A percentile compares a stretch with the other conserved stretches of the same genome.
Evolutionary conservation across 2,329 filamentous ascomycete species (phyloP).

Genomic region (Epicoccum sorghinum): DNA sequence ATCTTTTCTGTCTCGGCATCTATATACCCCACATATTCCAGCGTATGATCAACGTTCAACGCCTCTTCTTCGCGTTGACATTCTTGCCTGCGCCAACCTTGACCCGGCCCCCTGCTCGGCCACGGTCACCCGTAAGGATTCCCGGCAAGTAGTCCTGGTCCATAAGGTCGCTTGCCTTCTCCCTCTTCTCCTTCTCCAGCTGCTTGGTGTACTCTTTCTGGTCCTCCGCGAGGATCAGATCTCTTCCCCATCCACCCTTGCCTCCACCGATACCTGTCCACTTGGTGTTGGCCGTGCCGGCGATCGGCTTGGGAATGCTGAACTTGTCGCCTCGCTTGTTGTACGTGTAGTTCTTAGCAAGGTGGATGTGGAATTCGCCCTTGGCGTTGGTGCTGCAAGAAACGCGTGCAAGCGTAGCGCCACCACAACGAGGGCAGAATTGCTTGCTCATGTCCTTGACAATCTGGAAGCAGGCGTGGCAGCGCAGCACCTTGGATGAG

Average conservation of each 20-base stretch:
- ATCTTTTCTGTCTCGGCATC: no score
- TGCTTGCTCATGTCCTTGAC: conserved; percentile 85
- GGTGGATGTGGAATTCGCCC: conserved; percentile 82
- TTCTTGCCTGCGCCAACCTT: conserved; percentile 85
- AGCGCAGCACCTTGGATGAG: conserved; percentile 88
- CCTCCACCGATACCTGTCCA: conserved; percentile 71
- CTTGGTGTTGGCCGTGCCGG: conserved; percentile 81
- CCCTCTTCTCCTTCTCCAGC: conserved; percentile 67
- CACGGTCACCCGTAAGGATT: conserved; percentile 81
- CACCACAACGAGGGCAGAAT: conserved; percentile 91
- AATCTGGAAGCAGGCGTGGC: conserved; percentile 78
- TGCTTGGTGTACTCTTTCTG: conserved; percentile 87
- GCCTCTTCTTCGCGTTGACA: conserved; percentile 78
- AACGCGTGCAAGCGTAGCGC: conserved; percentile 82
- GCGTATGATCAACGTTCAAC: neutral
- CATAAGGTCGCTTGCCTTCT: conserved; percentile 82
- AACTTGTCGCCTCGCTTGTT: conserved; percentile 92
- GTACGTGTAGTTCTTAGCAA: conserved; percentile 96
- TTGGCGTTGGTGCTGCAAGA: conserved; percentile 82
- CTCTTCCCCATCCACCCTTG: conserved; percentile 83
- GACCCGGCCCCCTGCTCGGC: conserved; percentile 68
- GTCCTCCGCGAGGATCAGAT: conserved; percentile 87
- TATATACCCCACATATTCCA: no score
- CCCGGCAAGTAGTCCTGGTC: conserved; percentile 90
- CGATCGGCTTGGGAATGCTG: conserved; percentile 88